Evolutionary conservation across 2,329 filamentous ascomycete genomes (phyloP).

Genomic region (Dothiorella sarmentorum): DNA sequence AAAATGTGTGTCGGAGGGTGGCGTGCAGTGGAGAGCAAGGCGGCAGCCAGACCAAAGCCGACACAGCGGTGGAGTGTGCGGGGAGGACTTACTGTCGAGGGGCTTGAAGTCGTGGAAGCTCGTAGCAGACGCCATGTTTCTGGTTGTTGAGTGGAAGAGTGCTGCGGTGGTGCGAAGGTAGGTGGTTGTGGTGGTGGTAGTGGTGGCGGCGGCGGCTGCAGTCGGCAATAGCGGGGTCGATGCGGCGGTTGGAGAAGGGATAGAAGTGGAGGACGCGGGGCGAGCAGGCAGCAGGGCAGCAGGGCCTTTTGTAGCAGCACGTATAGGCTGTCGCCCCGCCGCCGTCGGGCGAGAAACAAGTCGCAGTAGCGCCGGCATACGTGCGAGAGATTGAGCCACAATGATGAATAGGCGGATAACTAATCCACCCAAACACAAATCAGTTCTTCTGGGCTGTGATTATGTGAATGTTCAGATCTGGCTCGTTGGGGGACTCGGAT

Average conservation of each 20-base stretch:
- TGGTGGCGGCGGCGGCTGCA: not conserved
- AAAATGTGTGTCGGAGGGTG: not conserved
- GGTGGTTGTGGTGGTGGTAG: not conserved
- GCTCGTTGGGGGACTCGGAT: slow-evolving; percentile 1
- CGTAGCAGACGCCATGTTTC: slow-evolving; percentile 64
- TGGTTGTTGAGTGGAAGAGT: not conserved
- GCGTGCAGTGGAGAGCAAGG: not conserved
- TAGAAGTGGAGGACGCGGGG: not conserved
- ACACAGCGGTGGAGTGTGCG: not conserved
- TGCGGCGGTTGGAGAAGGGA: not conserved
- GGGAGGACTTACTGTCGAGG: slow-evolving; percentile 64
- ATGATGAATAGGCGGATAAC: not conserved
- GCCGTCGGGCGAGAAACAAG: slow-evolving; percentile 6
- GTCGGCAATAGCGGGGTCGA: not conserved
- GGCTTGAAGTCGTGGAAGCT: slow-evolving; percentile 82
- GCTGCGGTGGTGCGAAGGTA: not conserved
- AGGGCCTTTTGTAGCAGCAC: slow-evolving; percentile 7
- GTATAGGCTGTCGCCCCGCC: not conserved
- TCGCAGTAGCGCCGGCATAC: slow-evolving; percentile 13
- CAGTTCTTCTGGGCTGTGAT: not conserved
- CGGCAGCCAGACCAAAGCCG: not conserved
- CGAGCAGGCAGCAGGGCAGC: not conserved
- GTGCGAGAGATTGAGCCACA: not conserved
- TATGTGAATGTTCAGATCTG: slow-evolving; percentile 11
- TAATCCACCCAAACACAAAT: not conserved